Evolutionary conservation across 306 rosid genomes (phyloP), one percentile per base, ranked within the genome.

Genomic region (Benincasa hispida): DNA sequence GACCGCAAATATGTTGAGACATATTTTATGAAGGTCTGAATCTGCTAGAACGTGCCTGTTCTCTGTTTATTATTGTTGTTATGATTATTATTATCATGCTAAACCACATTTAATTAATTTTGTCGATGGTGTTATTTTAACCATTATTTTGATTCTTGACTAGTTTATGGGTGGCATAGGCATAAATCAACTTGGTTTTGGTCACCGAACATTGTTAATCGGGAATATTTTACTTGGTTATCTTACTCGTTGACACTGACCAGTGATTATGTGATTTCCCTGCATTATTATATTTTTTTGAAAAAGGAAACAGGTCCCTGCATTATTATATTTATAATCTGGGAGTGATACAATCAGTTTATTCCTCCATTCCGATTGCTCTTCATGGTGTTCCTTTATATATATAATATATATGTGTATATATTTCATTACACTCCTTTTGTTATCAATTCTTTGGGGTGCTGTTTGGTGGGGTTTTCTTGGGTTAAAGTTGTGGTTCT

Each of bases 1-100:
- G 98, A 93, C 76, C 93, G 98, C 57, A 93, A 93, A 83, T 93
- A 93, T 79, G 97, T 93, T 17, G 98, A 93, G 88, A 91, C 98
- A 65, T 93, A 93, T 86, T 88, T 90, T 83, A 86, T 88, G 97
- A 87, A 91, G 98, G 98, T 93, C 42, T 76, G 48, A 65, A 67
- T 82, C 81, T 79, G 68, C 58, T 51, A 78, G 62, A 58, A 72
- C 79, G 58, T 74, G 76, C 51, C 50, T 42, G 72, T 65, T 25
- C 47, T 47, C 11, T 76, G 30, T 55, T 42, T 19, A 2, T 35
- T 17, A 48, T 48, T 48, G 7, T 48, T 48, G 7, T 14, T 35
- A 8, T 13, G 34, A 15, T 3, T 50, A 57, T 30, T 54, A 22
- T 12, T 47, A 45, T 47, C 56, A 13, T 69, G 48, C 47, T 34